phyloP scores from a whole-genome alignment of 1,284 basidiomycete species.

The Cystobasidium slooffiae region DNA sequence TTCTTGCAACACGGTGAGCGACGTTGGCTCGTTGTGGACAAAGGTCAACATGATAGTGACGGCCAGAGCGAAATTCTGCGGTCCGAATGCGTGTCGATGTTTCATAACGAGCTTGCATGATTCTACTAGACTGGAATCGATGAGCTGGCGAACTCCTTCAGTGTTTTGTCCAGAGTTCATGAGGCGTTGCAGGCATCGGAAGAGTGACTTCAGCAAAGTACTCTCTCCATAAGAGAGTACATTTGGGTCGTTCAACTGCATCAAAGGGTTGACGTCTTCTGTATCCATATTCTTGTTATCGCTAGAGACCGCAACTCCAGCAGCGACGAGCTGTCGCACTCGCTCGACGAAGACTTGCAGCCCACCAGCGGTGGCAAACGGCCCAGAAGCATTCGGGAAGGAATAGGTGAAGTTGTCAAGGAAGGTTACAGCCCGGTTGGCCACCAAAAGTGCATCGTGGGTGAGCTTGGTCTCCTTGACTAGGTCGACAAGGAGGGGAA shows the following conservation, averaged over 20 bases:
- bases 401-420: constrained; percentile 92
- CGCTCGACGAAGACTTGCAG: constrained; percentile 82
- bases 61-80: constrained; percentile 80
- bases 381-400: constrained; percentile 81
- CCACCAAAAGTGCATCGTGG: constrained; percentile 57
- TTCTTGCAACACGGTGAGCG: constrained; percentile 89
- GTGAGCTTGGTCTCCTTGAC: constrained; percentile 64
- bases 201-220: constrained; percentile 77
- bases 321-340: constrained; percentile 68
- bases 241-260: constrained; percentile 4
- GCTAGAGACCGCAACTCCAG: constrained; percentile 24
- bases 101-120: constrained; percentile 89
- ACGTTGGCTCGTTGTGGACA: constrained; percentile 98
- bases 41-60: constrained; percentile 98
- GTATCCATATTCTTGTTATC: constrained; percentile 71
- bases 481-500: constrained; percentile 85
- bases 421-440: constrained; percentile 79
- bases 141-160: constrained; percentile 90
- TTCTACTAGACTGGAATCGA: constrained; percentile 84
- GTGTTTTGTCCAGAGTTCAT: constrained; percentile 88
- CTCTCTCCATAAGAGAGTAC: constrained; percentile 13
- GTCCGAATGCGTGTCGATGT: constrained; percentile 79
- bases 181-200: constrained; percentile 92
- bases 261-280: constrained; percentile 56
- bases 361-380: constrained; percentile 84